These are phyloP conservation scores for Ploettnerulaceae sp. DNA, from an alignment of 2,329 filamentous ascomycete species.

Conservation along the genomic window DNA sequence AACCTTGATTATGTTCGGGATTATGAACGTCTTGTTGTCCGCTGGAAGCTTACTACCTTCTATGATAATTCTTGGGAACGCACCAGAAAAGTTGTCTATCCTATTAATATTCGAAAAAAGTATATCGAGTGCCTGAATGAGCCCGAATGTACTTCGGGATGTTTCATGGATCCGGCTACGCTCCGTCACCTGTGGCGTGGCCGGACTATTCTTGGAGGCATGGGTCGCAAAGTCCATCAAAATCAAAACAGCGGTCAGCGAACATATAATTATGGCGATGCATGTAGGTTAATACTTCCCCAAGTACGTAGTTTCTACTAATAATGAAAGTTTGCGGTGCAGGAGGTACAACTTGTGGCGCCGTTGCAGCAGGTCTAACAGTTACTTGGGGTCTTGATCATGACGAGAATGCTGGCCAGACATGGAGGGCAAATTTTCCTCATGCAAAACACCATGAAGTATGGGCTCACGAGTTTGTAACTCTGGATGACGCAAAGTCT, in stretches of 20 bases:
- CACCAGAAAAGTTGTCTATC: not conserved
- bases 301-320: not conserved
- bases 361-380: slow-evolving; percentile 51
- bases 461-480: slow-evolving; percentile 46
- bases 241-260: not conserved
- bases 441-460: slow-evolving; percentile 31
- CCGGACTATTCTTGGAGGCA: slow-evolving; percentile 4
- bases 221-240: not conserved
- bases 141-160: slow-evolving; percentile 10
- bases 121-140: slow-evolving; percentile 2
- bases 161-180: not conserved
- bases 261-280: slow-evolving; percentile 21
- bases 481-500: slow-evolving; percentile 2
- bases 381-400: slow-evolving; percentile 60
- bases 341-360: slow-evolving; percentile 64
- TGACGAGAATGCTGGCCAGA: slow-evolving; percentile 26
- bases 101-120: not conserved
- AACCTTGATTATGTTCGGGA: not conserved
- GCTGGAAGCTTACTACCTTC: slow-evolving; percentile 4
- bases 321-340: slow-evolving; percentile 51
- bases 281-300: slow-evolving; percentile 17
- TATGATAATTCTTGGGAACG: slow-evolving; percentile 8
- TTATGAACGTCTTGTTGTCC: not conserved
- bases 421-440: slow-evolving; percentile 21
- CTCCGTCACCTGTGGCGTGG: slow-evolving; percentile 13